Percentiles rank a stretch among this genome's conserved stretches.
Evolutionary conservation across 2,329 filamentous ascomycete species (phyloP).

Genomic region (Diaporthe sp.): DNA sequence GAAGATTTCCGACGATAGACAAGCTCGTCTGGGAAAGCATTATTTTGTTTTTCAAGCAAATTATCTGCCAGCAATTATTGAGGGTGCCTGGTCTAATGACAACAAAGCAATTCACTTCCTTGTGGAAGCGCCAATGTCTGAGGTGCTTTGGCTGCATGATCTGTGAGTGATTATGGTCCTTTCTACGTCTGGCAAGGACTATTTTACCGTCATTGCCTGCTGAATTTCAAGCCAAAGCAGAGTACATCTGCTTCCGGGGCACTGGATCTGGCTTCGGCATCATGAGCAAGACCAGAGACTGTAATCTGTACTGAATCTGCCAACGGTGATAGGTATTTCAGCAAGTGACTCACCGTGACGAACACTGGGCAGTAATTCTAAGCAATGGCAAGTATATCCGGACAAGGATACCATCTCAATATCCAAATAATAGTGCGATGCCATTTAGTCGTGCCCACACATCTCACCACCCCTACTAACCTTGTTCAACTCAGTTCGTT

Average conservation of each 20-base stretch:
- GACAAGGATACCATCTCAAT: fast-evolving
- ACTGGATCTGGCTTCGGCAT: background rate
- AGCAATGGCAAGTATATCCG: background rate
- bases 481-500: background rate
- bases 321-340: too few species aligned
- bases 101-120: background rate
- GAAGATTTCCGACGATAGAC: background rate
- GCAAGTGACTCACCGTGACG: too few species aligned
- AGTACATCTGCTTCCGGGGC: background rate
- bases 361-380: too few species aligned
- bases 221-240: background rate
- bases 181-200: background rate
- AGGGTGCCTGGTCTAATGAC: background rate
- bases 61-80: background rate
- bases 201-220: background rate
- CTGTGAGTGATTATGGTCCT: background rate
- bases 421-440: background rate
- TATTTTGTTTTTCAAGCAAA: background rate
- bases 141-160: background rate
- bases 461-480: background rate
- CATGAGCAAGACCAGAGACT: too few species aligned
- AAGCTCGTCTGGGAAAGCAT: too few species aligned
- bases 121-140: background rate
- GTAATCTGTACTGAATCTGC: too few species aligned
- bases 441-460: background rate